These are phyloP conservation scores for Imleria badia DNA, from an alignment of 768 basidiomycete species.

Conservation along the genomic window DNA sequence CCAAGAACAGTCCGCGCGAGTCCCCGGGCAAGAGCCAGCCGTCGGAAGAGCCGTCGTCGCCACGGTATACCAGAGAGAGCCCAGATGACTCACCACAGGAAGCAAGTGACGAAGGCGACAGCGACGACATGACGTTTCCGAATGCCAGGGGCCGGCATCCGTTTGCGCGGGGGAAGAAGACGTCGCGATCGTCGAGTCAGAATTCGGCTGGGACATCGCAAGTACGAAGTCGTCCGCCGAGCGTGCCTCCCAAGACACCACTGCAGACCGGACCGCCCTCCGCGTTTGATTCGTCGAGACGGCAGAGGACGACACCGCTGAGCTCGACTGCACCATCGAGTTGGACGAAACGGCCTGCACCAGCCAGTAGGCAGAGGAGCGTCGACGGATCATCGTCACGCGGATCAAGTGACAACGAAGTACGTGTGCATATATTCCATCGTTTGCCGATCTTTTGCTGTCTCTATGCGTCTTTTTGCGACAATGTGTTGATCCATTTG, in stretches of 20 bases:
- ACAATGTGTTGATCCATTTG: conserved; percentile 10
- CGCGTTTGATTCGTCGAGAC: conserved; percentile 64
- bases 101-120: conserved; percentile 36
- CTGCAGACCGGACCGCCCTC: conserved; percentile 43
- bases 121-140: conserved; percentile 35
- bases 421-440: conserved; percentile 30
- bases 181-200: conserved; percentile 58
- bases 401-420: conserved; percentile 71
- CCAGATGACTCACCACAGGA: conserved; percentile 34
- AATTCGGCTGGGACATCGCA: conserved; percentile 48
- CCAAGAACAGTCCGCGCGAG: conserved; percentile 38
- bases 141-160: conserved; percentile 41
- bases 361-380: conserved; percentile 68
- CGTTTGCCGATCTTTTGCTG: background rate
- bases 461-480: background rate
- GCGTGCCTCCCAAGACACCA: conserved; percentile 56
- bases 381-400: conserved; percentile 55
- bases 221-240: conserved; percentile 51
- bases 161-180: conserved; percentile 21
- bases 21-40: conserved; percentile 23
- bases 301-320: conserved; percentile 72
- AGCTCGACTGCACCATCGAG: conserved; percentile 64
- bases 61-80: conserved; percentile 25
- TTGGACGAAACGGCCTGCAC: conserved; percentile 68
- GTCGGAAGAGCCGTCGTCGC: conserved; percentile 10